Conservation (phyloP, 2,329 filamentous ascomycete genomes). For the Pezicula rhizophila region DNA sequence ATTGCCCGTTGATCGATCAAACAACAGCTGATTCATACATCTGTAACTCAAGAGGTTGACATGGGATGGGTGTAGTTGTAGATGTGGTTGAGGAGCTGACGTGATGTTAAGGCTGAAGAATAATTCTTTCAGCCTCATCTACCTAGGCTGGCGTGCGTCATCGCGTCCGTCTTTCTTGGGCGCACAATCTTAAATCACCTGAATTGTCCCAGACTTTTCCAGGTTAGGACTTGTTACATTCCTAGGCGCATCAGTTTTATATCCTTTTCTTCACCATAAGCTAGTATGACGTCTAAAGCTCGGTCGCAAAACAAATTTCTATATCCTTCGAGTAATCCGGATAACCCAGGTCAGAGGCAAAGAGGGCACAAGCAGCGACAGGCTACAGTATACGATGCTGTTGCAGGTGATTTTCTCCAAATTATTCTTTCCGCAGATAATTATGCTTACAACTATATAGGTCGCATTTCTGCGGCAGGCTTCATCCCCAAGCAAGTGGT, state of each 20-base stretch:
- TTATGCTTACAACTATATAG: constrained; percentile 16
- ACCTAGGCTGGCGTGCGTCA: no score
- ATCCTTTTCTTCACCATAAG: background rate
- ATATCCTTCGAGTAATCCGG: constrained; percentile 8
- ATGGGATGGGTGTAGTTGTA: background rate
- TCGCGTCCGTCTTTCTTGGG: no score
- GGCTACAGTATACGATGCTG: constrained; percentile 65
- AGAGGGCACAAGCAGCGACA: constrained; percentile 23
- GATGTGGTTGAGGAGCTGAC: background rate
- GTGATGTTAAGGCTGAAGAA: background rate
- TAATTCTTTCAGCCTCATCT: no score
- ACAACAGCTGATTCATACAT: constrained; percentile 73
- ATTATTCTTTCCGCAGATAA: background rate
- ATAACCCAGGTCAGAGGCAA: constrained; percentile 2
- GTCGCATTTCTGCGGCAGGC: constrained; percentile 36
- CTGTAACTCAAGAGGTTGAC: constrained; percentile 8
- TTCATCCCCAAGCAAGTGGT: constrained; percentile 30
- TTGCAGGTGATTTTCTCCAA: constrained; percentile 47
- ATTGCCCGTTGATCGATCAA: constrained; percentile 69
- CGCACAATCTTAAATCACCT: no score
- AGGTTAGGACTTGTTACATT: no score
- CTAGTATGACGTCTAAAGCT: constrained; percentile 21
- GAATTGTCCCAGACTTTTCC: no score
- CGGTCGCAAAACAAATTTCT: constrained; percentile 15
- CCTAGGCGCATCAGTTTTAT: background rate